Evolutionary conservation across 2,329 filamentous ascomycete genomes (phyloP), one percentile per base, ranked within the genome.

Genomic region (Proliferodiscus dingleyae): DNA sequence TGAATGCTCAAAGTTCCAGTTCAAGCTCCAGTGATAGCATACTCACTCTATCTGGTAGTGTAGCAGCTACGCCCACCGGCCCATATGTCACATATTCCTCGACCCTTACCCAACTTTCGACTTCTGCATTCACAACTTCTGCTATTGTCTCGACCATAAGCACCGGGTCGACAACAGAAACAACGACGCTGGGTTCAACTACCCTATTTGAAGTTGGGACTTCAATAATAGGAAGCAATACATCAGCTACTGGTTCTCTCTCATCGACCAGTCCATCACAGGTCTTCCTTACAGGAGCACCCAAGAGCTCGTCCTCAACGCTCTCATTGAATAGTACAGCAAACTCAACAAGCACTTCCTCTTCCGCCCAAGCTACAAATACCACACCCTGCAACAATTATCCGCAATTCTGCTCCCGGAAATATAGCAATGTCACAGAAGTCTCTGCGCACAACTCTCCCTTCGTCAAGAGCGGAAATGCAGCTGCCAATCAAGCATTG

Each of bases 361-460:
- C 48, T 19, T 19, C 50, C 7, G 52, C 51, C 19, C 45, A 37
- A n/a, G 48, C 57, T 40, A 56, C 60, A 16, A 47, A 50, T 23
- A 56, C 57, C 34, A 50, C 50, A 30, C 58, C 58, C 21, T 93
- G 88, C 76, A 93, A 93, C 69, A 91, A 91, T 71, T 89, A 85
- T 1, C 85, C 86, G 0, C 69, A 73, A 34, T 76, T 93, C 32
- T 93, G 88, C 71, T 71, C 68, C 50, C 79, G 78, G 52, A 68
- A 77, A 15, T 93, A 93, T 70, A 82, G 80, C 68, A 80, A 85
- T 55, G 77, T 93, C 56, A 90, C 87, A 3, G 77, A 90, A 64
- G 78, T 91, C 60, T 83, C 81, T 19, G 72, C 82, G 5, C 83
- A 87, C 65, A 75, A 87, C 66, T 77, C 75, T 11, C 74, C 80